These are phyloP conservation scores for Dissophora ornata DNA, from an alignment of 192 early-diverging fungal genomes.

Conservation along the genomic window DNA sequence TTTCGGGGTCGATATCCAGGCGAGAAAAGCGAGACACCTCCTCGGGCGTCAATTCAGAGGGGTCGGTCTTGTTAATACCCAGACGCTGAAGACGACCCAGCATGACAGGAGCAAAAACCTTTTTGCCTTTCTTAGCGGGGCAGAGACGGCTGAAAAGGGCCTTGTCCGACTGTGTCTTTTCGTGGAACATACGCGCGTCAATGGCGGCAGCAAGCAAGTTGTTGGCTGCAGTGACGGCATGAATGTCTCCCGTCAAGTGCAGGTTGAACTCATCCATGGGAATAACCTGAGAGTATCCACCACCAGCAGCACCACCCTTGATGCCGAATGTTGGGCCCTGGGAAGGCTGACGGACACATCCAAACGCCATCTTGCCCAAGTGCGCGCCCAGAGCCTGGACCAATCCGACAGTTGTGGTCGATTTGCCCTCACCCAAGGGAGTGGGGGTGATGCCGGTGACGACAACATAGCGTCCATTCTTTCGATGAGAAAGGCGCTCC, in stretches of 20 bases:
- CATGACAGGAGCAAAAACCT: constrained; percentile 88
- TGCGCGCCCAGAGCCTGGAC: constrained; percentile 95
- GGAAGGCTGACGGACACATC: constrained; percentile 98
- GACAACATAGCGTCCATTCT: constrained; percentile 93
- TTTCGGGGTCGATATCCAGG: constrained; percentile 92
- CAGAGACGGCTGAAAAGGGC: constrained; percentile 93
- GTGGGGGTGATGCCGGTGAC: constrained; percentile 99
- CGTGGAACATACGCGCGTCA: constrained; percentile 98
- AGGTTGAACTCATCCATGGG: constrained; percentile 99
- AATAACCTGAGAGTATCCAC: constrained; percentile 98
- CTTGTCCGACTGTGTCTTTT: constrained; percentile 82
- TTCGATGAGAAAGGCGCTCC: constrained; percentile 79
- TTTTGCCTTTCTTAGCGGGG: constrained; percentile 85
- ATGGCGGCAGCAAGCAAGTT: constrained; percentile 97
- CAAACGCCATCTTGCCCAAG: constrained; percentile 86
- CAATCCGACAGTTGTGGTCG: constrained; percentile 95
- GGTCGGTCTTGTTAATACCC: constrained; percentile 86
- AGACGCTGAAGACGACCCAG: constrained; percentile 81
- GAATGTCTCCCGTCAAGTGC: constrained; percentile 99
- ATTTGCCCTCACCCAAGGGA: constrained; percentile 99
- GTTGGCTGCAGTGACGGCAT: constrained; percentile 97
- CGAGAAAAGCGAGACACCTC: constrained; percentile 85
- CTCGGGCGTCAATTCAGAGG: constrained; percentile 80
- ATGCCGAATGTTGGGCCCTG: constrained; percentile 99
- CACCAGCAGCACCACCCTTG: constrained; percentile 99